Base-by-base conservation (phyloP, 192 early-diverging fungal species). In the Gamsiella multidivaricata region DNA sequence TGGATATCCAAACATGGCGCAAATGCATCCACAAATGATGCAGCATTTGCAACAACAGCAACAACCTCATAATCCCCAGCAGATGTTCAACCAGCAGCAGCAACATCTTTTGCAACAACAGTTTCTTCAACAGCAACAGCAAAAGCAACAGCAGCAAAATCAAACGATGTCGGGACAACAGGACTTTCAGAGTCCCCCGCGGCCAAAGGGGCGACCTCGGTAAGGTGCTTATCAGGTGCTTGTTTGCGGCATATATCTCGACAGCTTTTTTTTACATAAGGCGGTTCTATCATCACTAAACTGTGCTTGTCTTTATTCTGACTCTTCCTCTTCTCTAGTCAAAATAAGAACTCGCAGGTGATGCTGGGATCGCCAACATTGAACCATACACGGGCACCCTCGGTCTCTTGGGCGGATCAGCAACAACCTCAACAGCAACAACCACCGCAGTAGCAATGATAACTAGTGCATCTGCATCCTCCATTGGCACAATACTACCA, bases 131-230 rank as follows among this genome's bases (percentile, higher is more conserved):
- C 70, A 69, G 55, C 54, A 58, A 32, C 53, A 45, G 18, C 41
- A 49, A 31, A 54, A 68, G 15, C 65, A 62, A 34, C 60, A 63
- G 32, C 54, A 58, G n/a, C 73, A 69, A 14, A 65, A 68, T 15
- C 74, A 78, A 45, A 58, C 65, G 55, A 65, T 73, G 61, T 62
- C 64, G 22, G 61, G 61, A 7, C 70, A 73, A 20, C 69, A 71
- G 46, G 74, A 78, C 34, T 78, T 78, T 69, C 65, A 67, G 37
- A 47, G 45, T 32, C 66, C 74, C 20, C 65, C 59, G 26, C 51
- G 74, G 18, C 66, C 74, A 31, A 78, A 78, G 59, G 74, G 74
- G 61, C 58, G 74, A 64, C 74, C 74, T 43, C 65, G 74, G 74
- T 78, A 78, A 64, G 41, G 34, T 9, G 42, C 6, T 26, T 0